These are phyloP conservation scores for Skeletonema costatum DNA, from an alignment of 108 stramenopile genomes.

Conservation along the genomic window DNA sequence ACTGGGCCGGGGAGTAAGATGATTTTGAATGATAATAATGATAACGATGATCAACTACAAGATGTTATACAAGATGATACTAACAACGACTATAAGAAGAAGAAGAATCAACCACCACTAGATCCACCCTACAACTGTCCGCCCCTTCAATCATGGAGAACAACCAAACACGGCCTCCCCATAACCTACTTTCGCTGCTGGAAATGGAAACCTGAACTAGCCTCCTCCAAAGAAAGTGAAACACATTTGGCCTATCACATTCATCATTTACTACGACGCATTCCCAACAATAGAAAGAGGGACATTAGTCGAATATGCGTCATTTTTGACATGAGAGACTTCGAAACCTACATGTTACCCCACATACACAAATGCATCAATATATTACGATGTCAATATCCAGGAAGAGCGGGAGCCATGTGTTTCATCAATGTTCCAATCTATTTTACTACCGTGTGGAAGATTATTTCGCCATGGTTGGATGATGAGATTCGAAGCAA, in stretches of 20 bases:
- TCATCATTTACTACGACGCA: constrained; percentile 5
- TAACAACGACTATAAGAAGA: neutral
- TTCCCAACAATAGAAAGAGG: neutral
- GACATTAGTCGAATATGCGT: neutral
- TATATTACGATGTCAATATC: constrained; percentile 2
- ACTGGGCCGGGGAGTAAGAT: neutral
- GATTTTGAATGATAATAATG: neutral
- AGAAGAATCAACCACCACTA: neutral
- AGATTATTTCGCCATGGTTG: constrained; percentile 1
- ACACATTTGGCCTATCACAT: constrained; percentile 4
- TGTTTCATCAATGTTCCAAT: constrained; percentile 2
- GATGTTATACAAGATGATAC: neutral
- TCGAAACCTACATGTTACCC: neutral
- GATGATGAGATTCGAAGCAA: constrained; percentile 6
- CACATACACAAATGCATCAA: constrained; percentile 1
- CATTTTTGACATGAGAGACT: constrained; percentile 11
- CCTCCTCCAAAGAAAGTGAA: neutral
- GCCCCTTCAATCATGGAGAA: neutral
- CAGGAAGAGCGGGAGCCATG: constrained; percentile 4
- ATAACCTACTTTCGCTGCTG: constrained; percentile 7
- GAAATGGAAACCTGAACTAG: neutral
- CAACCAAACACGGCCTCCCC: constrained; percentile 2
- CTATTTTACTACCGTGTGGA: neutral
- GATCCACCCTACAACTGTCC: constrained; percentile 3
- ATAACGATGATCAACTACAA: neutral